phyloP scores from a whole-genome alignment of 75 land plant species.

The Adiantum capillusveneris region DNA sequence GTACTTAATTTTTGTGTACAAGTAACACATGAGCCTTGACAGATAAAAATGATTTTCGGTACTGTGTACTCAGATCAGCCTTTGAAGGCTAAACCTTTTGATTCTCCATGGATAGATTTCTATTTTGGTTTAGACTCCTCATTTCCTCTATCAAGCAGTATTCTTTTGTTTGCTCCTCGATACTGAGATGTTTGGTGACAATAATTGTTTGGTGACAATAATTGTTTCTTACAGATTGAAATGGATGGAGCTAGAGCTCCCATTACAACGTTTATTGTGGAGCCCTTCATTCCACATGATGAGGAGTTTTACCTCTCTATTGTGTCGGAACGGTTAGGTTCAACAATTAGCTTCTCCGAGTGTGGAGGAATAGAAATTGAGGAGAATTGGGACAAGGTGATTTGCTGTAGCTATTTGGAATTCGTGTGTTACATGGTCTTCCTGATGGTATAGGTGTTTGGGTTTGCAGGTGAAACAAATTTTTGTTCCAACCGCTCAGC shows the following conservation, averaged over 20 bases:
- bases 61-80: too few species aligned
- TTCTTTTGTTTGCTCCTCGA: too few species aligned
- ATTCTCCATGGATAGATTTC: too few species aligned
- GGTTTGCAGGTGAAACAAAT: constrained; percentile 36
- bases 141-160: too few species aligned
- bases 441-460: background rate
- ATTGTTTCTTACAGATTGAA: constrained; percentile 26
- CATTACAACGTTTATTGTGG: constrained; percentile 50
- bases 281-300: constrained; percentile 46
- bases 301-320: constrained; percentile 42
- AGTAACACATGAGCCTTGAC: too few species aligned
- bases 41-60: too few species aligned
- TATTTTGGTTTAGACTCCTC: background rate
- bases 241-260: constrained; percentile 45
- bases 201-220: too few species aligned
- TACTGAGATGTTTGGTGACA: too few species aligned
- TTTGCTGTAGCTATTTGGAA: background rate
- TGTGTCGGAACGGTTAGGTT: constrained; percentile 41
- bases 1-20: too few species aligned
- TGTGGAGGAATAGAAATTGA: constrained; percentile 55
- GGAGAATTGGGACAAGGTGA: constrained; percentile 55
- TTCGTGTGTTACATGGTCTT: background rate
- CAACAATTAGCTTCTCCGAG: constrained; percentile 39
- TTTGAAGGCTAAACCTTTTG: too few species aligned
- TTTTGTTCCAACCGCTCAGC: constrained; percentile 34